Percentiles rank a stretch among this genome's conserved stretches.
Evolutionary conservation across 768 basidiomycete genomes (phyloP).

Genomic region (Calocybe indica): DNA sequence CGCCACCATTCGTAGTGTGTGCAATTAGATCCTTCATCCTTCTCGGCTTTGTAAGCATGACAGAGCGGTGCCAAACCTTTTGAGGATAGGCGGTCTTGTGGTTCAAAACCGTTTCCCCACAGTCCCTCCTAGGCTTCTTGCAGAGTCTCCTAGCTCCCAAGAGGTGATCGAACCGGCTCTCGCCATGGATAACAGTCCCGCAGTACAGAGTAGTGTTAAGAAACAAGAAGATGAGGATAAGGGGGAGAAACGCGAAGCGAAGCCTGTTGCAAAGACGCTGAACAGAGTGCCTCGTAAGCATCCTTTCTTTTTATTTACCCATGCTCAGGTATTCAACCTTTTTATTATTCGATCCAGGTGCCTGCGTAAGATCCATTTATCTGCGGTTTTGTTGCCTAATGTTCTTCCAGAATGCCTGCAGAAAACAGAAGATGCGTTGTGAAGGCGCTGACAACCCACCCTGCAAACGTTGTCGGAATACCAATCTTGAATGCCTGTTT

Average conservation of each 20-base stretch:
- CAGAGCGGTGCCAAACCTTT: too few species aligned
- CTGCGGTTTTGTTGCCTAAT: constrained; percentile 7
- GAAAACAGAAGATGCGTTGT: constrained; percentile 97
- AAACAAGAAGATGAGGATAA: constrained; percentile 60
- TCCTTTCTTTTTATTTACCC: constrained; percentile 12
- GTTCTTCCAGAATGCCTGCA: constrained; percentile 74
- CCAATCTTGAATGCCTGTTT: constrained; percentile 88
- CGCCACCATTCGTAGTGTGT: constrained; percentile 14
- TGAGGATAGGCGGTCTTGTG: too few species aligned
- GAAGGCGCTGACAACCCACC: constrained; percentile 96
- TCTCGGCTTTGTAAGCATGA: too few species aligned
- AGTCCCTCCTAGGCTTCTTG: constrained; percentile 61
- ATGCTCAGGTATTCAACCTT: constrained; percentile 9
- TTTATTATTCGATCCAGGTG: constrained; percentile 42
- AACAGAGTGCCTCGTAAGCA: constrained; percentile 83
- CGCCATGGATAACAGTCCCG: constrained; percentile 81
- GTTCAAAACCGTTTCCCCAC: too few species aligned
- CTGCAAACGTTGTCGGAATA: constrained; percentile 89
- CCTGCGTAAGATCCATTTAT: constrained; percentile 53
- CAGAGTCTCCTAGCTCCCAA: constrained; percentile 39
- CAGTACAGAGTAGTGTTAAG: constrained; percentile 89
- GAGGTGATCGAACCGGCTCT: constrained; percentile 21
- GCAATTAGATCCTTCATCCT: too few species aligned
- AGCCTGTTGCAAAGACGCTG: constrained; percentile 70
- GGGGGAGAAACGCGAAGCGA: constrained; percentile 58